Base-by-base conservation (phyloP, 208 protist species). In the Trypanosoma platydactyli region DNA sequence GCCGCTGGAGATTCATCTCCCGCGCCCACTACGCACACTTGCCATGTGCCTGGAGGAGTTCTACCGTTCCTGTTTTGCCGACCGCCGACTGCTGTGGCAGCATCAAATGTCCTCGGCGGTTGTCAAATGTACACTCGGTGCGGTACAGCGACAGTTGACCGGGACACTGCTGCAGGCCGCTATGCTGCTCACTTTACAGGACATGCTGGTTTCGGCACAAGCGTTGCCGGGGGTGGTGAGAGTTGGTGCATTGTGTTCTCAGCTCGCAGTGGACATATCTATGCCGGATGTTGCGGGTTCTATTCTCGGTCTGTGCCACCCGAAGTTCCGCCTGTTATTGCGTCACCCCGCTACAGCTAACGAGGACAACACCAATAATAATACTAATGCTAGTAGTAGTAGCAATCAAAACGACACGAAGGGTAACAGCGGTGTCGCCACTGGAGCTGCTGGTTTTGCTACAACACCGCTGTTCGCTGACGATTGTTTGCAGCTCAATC, bases 81-180 rank as follows among this genome's bases (percentile, higher is more conserved):
- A 83, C 35, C 91, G 94, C 24, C 76, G 69, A 35, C 76, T 99
- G 30, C 64, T 68, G 54, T 99, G 95, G 95, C 93, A 97, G 58
- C 79, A 97, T 59, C 77, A 79, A 6, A 73, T 98, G 24, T 79
- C 79, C 27, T 63, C 85, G 48, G 95, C 84, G 44, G 72, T 85
- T 9, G 41, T 98, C 24, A 79, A 73, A 30, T 67, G 82, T 56
- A 33, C 68, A 46, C 25, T 73, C 68, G 62, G 71, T 5, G 42
- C 16, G 11, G 71, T 63, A 1, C 55, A 89, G 86, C 44, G 64
- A 57, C 91, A 97, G 29, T 65, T 98, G 11, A 58, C 69, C 0
- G 92, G 98, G 9, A 98, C 95, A 22, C 70, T 98, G 38, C 68
- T 92, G 18, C 98, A 99, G 79, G 83, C 88, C 9, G 29, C 96